Evolutionary conservation across 805 yeast species (phyloP), one percentile per base, ranked within the genome.

Genomic region (Lachancea kluyveri): DNA sequence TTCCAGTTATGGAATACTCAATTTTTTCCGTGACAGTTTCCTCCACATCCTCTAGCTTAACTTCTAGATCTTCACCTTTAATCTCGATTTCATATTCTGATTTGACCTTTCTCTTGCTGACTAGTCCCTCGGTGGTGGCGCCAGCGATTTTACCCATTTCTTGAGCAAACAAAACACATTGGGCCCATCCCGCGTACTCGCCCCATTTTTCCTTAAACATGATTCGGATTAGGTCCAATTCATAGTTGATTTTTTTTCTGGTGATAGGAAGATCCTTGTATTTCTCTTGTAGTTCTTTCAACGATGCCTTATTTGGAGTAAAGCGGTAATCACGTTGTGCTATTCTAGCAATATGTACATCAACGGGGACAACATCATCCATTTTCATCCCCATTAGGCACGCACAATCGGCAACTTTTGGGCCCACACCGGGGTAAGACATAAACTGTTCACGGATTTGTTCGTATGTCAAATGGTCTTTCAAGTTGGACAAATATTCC

Each of bases 161-260:
- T 5, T 87, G 84, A 0, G 96, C 80, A 58, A 88, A 88, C 36
- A 88, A 64, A 8, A 90, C 86, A n/a, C 90, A 81, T 50, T 90
- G 98, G 0, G 97, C 97, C 98, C 98, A 92, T 0, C 98, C 98
- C 2, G 98, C 96, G 52, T 81, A 82, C 1, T 72, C 72, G 0
- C 96, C 96, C 90, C 96, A 92, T 26, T 77, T 60, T 0, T 67
- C 65, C 26, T 69, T 65, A 52, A 90, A 78, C 51, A 68, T 72
- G 6, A 51, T 48, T 26, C 86, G 66, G 5, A 86, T 79, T 14
- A 67, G 64, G 23, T 62, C 69, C 8, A 59, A 32, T 28, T 59
- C 60, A 6, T 44, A 33, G 28, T 55, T 55, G 11, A 43, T 54
- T 49, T 46, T 65, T 57, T 26, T 54, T 17, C 45, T 50, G 1